Conservation (phyloP, 228 moss, liverwort and hornwort species). For the Sphagnum fallax region DNA sequence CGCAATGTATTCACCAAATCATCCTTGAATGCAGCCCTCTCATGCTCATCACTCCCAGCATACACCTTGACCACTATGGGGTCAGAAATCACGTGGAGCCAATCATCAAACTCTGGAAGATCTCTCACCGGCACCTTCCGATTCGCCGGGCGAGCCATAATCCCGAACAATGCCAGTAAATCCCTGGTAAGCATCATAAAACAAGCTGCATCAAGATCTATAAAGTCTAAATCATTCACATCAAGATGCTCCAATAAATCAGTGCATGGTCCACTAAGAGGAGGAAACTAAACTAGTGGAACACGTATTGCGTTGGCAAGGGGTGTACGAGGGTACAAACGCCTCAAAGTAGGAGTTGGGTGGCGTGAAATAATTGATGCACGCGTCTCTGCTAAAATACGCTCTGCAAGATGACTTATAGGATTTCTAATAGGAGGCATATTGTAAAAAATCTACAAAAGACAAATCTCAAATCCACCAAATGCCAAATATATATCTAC, state of each 20-base stretch:
- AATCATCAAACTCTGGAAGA: constrained; percentile 1
- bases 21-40: background rate
- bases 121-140: background rate
- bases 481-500: too few species aligned
- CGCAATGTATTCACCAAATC: background rate
- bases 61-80: constrained; percentile 1
- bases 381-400: too few species aligned
- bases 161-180: background rate
- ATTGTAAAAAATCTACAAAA: too few species aligned
- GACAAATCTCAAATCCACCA: too few species aligned
- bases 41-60: background rate
- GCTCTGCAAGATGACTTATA: too few species aligned
- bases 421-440: too few species aligned
- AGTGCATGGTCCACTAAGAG: background rate
- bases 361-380: accelerated
- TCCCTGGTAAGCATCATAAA: background rate
- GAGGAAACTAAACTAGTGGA: background rate
- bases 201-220: background rate
- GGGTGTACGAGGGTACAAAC: background rate
- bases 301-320: background rate
- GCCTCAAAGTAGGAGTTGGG: background rate
- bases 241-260: background rate
- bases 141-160: background rate
- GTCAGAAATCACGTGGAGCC: background rate
- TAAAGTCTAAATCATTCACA: background rate